Percentiles rank a stretch among this genome's conserved stretches.
These are phyloP conservation scores for Musa balbisiana DNA, from an alignment of 202 grass and related monocot species.

Conservation along the genomic window DNA sequence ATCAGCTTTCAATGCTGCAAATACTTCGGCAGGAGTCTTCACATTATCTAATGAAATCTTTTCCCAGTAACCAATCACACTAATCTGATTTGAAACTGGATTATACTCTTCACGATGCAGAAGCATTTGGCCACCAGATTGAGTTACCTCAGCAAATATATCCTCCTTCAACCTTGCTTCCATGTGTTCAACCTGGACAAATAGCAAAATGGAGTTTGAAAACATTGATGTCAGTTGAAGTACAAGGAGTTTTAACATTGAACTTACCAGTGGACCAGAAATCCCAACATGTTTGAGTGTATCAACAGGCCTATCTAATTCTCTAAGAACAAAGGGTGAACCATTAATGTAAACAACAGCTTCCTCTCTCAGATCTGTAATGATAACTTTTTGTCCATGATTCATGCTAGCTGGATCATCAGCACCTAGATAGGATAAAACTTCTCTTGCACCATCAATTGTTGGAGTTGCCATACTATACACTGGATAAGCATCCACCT, in stretches of 20 bases:
- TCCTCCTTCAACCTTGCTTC: constrained; percentile 95
- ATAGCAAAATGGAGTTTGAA: constrained; percentile 4
- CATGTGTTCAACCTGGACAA: constrained; percentile 79
- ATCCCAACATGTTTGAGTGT: constrained; percentile 99
- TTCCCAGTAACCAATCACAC: constrained; percentile 94
- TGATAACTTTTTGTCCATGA: constrained; percentile 48
- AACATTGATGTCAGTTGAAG: neutral
- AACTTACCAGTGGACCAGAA: constrained; percentile 75
- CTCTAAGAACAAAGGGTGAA: constrained; percentile 98
- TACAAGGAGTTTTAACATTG: constrained; percentile 22
- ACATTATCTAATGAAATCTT: constrained; percentile 62
- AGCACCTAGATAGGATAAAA: constrained; percentile 80
- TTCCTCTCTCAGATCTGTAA: constrained; percentile 89
- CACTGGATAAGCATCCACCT: constrained; percentile 95
- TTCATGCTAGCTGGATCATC: constrained; percentile 47
- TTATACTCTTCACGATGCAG: constrained; percentile 79
- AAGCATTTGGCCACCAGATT: constrained; percentile 67
- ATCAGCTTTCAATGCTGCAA: constrained; percentile 45
- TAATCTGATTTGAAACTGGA: constrained; percentile 38
- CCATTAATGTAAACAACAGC: constrained; percentile 95
- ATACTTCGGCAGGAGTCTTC: constrained; percentile 80
- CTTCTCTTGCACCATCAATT: constrained; percentile 79
- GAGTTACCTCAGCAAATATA: constrained; percentile 69
- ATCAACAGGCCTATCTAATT: constrained; percentile 93
- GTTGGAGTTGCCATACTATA: constrained; percentile 98